These are phyloP conservation scores for Fusarium temperatum DNA, from an alignment of 2,329 filamentous ascomycete genomes.

Conservation along the genomic window DNA sequence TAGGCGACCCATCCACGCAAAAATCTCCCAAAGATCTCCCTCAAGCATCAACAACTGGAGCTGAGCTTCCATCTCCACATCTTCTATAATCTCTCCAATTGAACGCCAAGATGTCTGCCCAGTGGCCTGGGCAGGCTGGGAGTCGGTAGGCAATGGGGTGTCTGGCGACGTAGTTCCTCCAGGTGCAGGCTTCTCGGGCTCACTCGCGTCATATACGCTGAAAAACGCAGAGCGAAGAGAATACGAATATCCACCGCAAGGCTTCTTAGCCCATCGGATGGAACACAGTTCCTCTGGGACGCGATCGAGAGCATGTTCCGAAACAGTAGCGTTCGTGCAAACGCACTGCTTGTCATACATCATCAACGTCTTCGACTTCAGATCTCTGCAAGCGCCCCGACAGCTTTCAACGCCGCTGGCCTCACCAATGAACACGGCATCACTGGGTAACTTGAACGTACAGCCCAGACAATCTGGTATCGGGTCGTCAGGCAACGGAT, in stretches of 20 bases:
- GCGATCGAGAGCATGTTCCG: not conserved
- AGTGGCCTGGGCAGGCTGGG: rapidly evolving
- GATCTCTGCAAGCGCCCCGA: not conserved
- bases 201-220: not conserved
- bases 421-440: not conserved
- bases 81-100: rapidly evolving
- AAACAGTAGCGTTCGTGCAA: not conserved
- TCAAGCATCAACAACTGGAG: not conserved
- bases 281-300: not conserved
- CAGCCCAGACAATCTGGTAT: not conserved
- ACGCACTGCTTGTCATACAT: not conserved
- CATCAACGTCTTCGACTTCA: not conserved
- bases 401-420: not conserved
- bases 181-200: too few species aligned
- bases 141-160: rapidly evolving
- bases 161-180: not conserved
- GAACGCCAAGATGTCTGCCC: rapidly evolving
- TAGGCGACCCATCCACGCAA: not conserved
- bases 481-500: not conserved
- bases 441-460: not conserved
- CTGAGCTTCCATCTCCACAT: not conserved
- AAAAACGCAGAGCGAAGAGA: not conserved
- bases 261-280: not conserved
- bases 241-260: not conserved
- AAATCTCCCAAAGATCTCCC: not conserved